Evolutionary conservation across 73 alveolate genomes (phyloP), one percentile per base, ranked within the genome.

Genomic region (Uronychia binucleata): DNA sequence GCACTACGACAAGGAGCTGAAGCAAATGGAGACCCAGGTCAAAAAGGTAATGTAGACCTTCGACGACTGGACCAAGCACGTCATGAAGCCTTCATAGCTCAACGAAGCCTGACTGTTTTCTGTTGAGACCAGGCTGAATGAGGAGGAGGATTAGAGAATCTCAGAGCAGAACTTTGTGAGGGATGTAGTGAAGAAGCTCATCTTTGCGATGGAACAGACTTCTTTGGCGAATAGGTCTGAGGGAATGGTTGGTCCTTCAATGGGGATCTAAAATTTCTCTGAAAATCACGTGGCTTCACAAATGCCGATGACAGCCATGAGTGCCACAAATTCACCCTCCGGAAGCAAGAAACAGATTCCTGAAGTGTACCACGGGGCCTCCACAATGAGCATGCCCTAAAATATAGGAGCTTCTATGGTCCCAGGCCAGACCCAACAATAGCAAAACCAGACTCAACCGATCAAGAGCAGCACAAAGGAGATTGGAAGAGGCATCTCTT

Each of bases 101-200:
- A 79, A 78, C 28, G 95, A 90, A 60, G 95, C 92, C 0, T 59
- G 95, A 26, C 74, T 90, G 67, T 85, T 75, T 75, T 78, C 95
- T 31, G 46, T 90, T 11, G 95, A 90, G 67, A 79, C 89, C 0
- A 78, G 91, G 33, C 81, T 90, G 28, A 86, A 85, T 28, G 92
- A 90, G 35, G 92, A 90, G 75, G 95, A 90, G 34, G 92, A 90
- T 27, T 77, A 67, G 25, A 84, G 95, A 57, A 87, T 85, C 33
- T 57, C 75, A 11, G 95, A 90, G 77, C 59, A 59, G 30, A 90
- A 90, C 11, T 90, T 35, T 74, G 74, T 83, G 28, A 76, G 90
- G 59, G 90, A 85, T 31, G 28, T 74, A 26, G 46, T 90, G 75
- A 79, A 85, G 79, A 90, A 90, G 84, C 89, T 90, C 14, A 59